Conservation (phyloP, 2,329 filamentous ascomycete species). For the Phaeosphaeria sp. region DNA sequence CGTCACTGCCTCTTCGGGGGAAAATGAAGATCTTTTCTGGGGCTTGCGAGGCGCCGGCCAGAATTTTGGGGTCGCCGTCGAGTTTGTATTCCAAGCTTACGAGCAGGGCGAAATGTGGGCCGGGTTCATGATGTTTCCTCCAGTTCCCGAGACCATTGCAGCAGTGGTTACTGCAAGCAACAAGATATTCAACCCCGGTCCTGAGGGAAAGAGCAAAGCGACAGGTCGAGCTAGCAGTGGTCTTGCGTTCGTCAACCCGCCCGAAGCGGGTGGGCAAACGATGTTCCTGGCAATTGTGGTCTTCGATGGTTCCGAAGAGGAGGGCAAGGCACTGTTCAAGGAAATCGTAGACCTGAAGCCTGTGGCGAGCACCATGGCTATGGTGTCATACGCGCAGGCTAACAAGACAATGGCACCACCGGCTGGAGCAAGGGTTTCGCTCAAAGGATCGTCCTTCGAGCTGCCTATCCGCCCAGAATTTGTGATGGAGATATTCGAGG, state of each 20-base stretch:
- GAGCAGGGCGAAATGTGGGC: slow-evolving; percentile 17
- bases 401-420: slow-evolving; percentile 9
- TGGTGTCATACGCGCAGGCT: slow-evolving; percentile 5
- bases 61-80: slow-evolving; percentile 64
- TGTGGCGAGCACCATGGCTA: slow-evolving; percentile 9
- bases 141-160: slow-evolving; percentile 5
- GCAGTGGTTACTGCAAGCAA: slow-evolving; percentile 7
- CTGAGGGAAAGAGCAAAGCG: slow-evolving; percentile 5
- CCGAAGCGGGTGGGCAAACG: slow-evolving; percentile 4
- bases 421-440: slow-evolving; percentile 6
- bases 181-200: slow-evolving; percentile 6
- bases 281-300: slow-evolving; percentile 5
- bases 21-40: slow-evolving; percentile 60
- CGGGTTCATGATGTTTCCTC: slow-evolving; percentile 12
- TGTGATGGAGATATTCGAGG: slow-evolving; percentile 3
- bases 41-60: slow-evolving; percentile 63
- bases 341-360: slow-evolving; percentile 5
- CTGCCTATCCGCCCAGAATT: slow-evolving; percentile 10
- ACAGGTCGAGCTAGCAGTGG: slow-evolving; percentile 4
- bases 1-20: slow-evolving; percentile 42
- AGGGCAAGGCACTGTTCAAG: slow-evolving; percentile 10
- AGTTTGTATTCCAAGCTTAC: slow-evolving; percentile 47
- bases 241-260: slow-evolving; percentile 11
- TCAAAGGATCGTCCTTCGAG: slow-evolving; percentile 9
- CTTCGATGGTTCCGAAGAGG: slow-evolving; percentile 6